A percentile compares a stretch with the other conserved stretches of the same genome.
phyloP scores from a whole-genome alignment of 495 filamentous ascomycete species.

The Podospora didyma region DNA sequence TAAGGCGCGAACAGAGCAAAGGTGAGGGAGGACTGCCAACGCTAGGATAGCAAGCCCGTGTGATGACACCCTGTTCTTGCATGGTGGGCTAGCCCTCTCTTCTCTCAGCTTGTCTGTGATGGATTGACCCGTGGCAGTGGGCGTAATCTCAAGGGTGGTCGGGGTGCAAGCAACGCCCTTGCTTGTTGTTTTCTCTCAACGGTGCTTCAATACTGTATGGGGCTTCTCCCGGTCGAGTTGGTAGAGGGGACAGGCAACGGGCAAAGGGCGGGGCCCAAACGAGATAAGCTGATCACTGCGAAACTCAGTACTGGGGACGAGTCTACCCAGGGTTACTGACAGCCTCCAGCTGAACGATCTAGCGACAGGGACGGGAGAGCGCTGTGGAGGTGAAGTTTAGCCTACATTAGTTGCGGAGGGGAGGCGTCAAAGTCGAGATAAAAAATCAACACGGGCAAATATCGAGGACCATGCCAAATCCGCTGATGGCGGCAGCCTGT shows the following conservation, averaged over 20 bases:
- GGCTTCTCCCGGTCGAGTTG: neutral
- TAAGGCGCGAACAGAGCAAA: constrained; percentile 21
- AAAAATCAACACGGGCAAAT: neutral
- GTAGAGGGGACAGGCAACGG: neutral
- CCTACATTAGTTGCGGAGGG: constrained; percentile 13
- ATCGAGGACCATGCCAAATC: neutral
- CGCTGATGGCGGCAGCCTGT: neutral
- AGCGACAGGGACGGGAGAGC: neutral
- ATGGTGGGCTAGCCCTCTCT: constrained; percentile 17
- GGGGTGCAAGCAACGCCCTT: constrained; percentile 8
- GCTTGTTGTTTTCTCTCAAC: constrained; percentile 1
- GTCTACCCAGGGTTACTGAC: neutral
- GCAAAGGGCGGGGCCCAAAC: neutral
- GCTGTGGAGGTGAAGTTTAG: constrained; percentile 14
- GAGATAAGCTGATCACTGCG: neutral
- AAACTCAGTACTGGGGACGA: neutral
- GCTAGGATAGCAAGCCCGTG: constrained; percentile 17
- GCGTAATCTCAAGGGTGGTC: constrained; percentile 25
- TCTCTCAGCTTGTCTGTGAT: constrained; percentile 15
- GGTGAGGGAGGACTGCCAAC: constrained; percentile 27
- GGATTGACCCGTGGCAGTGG: constrained; percentile 32
- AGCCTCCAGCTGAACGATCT: neutral
- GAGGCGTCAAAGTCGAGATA: neutral
- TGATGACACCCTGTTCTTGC: constrained; percentile 19
- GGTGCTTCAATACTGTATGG: constrained; percentile 15